Conservation (phyloP, 306 rosid genomes). For the Begonia fuchsioides region DNA sequence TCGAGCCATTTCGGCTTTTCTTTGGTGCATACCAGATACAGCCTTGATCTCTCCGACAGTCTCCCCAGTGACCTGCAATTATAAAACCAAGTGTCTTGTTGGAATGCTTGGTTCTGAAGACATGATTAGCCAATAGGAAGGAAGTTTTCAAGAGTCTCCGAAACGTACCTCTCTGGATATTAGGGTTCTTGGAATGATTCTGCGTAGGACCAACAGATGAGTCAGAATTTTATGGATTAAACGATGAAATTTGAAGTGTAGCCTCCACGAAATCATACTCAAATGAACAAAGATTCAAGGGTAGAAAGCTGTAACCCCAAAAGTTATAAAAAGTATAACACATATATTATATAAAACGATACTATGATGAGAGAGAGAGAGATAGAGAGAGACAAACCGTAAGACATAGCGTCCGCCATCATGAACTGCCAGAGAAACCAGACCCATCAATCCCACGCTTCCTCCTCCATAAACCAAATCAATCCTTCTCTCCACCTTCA, state of each 20-base stretch:
- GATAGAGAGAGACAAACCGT: slow-evolving; percentile 48
- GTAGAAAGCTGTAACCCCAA: no score
- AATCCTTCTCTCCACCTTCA: slow-evolving; percentile 88
- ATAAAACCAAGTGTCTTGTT: no score
- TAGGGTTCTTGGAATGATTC: slow-evolving; percentile 76
- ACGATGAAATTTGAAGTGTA: no score
- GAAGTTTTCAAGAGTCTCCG: no score
- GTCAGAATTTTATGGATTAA: no score
- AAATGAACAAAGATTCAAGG: no score
- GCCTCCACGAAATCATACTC: no score
- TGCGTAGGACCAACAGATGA: slow-evolving; percentile 19
- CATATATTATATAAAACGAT: no score
- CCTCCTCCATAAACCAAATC: slow-evolving; percentile 99
- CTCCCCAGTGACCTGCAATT: slow-evolving; percentile 67
- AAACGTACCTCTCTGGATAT: slow-evolving; percentile 88
- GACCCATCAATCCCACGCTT: slow-evolving; percentile 99
- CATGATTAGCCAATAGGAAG: no score
- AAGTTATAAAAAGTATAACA: no score
- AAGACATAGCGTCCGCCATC: slow-evolving; percentile 99
- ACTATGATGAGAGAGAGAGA: slow-evolving; percentile 8
- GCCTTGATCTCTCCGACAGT: slow-evolving; percentile 88
- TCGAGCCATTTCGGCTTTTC: slow-evolving; percentile 99
- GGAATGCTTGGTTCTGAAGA: no score
- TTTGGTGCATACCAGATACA: slow-evolving; percentile 92
- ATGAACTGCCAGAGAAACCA: slow-evolving; percentile 99